These are phyloP conservation scores for Gracilaria gracilis DNA, from an alignment of 23 red algal species.

Conservation along the genomic window DNA sequence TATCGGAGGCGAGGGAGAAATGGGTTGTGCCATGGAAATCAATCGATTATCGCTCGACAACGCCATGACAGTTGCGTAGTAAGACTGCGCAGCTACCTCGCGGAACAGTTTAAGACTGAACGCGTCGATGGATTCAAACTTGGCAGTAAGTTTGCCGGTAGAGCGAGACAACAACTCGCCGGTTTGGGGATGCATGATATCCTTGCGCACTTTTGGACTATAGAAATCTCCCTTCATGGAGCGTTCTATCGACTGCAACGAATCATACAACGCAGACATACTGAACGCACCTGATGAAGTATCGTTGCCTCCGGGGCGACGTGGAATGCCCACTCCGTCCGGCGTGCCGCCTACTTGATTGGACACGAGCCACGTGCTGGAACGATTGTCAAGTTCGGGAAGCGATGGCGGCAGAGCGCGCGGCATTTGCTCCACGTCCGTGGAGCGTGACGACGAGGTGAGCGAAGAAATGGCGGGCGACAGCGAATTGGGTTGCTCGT, in stretches of 20 bases:
- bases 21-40: conserved; percentile 8
- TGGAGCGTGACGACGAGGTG: not conserved
- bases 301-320: conserved; percentile 41
- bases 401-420: not conserved
- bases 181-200: conserved; percentile 65
- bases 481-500: not conserved
- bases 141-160: conserved; percentile 33
- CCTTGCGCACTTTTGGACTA: conserved; percentile 54
- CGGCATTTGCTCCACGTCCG: not conserved
- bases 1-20: conserved; percentile 20
- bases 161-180: conserved; percentile 53
- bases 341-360: conserved; percentile 7
- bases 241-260: conserved; percentile 27
- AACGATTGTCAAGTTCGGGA: not conserved
- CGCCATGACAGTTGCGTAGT: conserved; percentile 35
- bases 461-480: conserved; percentile 13
- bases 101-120: conserved; percentile 17
- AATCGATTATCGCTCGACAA: conserved; percentile 47
- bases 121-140: conserved; percentile 32
- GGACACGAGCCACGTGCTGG: conserved; percentile 10
- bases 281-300: conserved; percentile 56
- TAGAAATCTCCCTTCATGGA: conserved; percentile 52
- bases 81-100: conserved; percentile 44
- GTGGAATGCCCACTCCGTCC: conserved; percentile 59
- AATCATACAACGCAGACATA: conserved; percentile 32